Percentiles rank a stretch among this genome's conserved stretches.
Evolutionary conservation across 2,329 filamentous ascomycete genomes (phyloP).

Genomic region (Colletotrichum sp.): DNA sequence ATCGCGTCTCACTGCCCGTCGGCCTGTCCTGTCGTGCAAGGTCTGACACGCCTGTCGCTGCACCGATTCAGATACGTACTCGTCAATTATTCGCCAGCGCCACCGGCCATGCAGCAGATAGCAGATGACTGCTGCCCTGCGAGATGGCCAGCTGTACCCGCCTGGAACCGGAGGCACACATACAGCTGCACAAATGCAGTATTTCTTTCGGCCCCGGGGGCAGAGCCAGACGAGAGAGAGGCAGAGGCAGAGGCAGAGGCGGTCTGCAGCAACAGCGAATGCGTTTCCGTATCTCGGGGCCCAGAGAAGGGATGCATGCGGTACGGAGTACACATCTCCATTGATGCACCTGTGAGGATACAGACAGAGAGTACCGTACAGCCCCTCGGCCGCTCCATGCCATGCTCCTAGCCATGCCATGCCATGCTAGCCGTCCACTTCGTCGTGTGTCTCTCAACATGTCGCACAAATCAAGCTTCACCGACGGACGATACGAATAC

Average conservation of each 20-base stretch:
- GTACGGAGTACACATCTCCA: neutral
- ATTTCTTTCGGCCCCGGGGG: neutral
- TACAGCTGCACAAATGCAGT: neutral
- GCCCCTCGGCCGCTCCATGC: neutral
- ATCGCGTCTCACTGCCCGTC: neutral
- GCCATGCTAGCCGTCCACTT: neutral
- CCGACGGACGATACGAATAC: neutral
- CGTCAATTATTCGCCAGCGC: neutral
- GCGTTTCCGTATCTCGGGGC: neutral
- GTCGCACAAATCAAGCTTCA: constrained; percentile 13
- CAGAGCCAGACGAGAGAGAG: neutral
- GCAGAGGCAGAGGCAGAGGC: neutral
- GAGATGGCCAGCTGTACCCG: neutral
- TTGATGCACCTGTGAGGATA: neutral
- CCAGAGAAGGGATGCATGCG: neutral
- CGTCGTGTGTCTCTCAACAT: constrained; percentile 6
- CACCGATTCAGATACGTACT: neutral
- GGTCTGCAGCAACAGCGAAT: neutral
- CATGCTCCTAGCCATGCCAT: neutral
- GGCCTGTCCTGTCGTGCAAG: neutral
- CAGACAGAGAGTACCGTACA: neutral
- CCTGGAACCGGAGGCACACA: neutral
- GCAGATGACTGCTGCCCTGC: neutral
- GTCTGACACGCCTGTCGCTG: neutral
- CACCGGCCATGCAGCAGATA: neutral